Base-by-base conservation (phyloP, 1,284 basidiomycete genomes). In the Trichosporon sp. region DNA sequence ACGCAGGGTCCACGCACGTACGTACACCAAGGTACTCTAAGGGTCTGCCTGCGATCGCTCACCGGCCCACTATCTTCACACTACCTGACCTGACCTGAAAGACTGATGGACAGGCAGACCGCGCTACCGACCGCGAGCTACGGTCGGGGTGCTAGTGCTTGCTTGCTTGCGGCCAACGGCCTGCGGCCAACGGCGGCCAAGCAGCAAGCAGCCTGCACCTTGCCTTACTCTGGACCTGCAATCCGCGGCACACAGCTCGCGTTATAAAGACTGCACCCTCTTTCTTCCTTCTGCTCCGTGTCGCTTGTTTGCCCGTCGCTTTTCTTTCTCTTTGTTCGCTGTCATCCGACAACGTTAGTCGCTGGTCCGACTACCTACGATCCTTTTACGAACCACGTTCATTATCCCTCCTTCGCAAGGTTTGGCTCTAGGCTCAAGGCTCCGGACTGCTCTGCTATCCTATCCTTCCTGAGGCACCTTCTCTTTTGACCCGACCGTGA, bases 331-430 rank as follows among this genome's bases (percentile, higher is more conserved):
- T 19, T 31, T 54, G 27, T 54, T 54, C 49, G 13, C 49, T 44
- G 40, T 44, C 40, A 44, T 23, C 19, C 19, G 5, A 14, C 25
- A 29, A 10, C n/a, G 6, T 2, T 27, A 29, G 25, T 29, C 25
- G 25, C 49, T 54, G 49, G 49, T 29, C 27, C 49, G 49, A 54
- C 49, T 29, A 27, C 27, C 25, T 29, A 54, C 49, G 49, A 54
- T 54, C 49, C 49, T 54, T 54, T 54, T 27, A 54, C 49, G 49
- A 29, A 54, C 49, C 49, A 54, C 49, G 49, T 54, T 54, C 49
- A 54, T 54, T 54, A 54, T 29, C 49, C 37, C 37, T 11, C 32
- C 13, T 23, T 11, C 16, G 3, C 40, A n/a, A 19, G 2, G 16
- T 11, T n/a, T n/a, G n/a, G n/a, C n/a, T n/a, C n/a, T n/a, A n/a